Conservation (phyloP, 768 basidiomycete genomes). For the Suillus cothurnatus region DNA sequence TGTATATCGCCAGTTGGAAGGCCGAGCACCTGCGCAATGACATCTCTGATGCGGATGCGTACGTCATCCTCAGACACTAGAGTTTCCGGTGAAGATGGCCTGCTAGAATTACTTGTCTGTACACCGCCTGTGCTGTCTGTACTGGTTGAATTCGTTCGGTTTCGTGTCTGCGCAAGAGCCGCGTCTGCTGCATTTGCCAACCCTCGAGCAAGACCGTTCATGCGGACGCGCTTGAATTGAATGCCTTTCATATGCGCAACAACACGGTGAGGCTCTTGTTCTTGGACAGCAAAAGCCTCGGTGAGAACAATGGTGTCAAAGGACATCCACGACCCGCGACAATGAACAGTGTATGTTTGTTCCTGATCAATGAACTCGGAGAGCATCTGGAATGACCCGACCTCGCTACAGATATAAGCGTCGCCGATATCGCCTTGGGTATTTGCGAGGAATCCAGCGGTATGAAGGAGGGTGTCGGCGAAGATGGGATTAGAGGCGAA, state of each 20-base stretch:
- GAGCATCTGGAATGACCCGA: conserved; percentile 51
- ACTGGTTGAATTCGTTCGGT: conserved; percentile 31
- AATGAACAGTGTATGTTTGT: conserved; percentile 52
- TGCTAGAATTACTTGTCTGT: conserved; percentile 18
- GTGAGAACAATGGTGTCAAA: conserved; percentile 49
- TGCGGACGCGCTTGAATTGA: conserved; percentile 57
- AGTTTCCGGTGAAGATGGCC: conserved; percentile 40
- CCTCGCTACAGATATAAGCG: conserved; percentile 63
- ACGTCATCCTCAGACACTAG: conserved; percentile 36
- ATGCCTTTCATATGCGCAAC: conserved; percentile 61
- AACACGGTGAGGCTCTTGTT: conserved; percentile 38
- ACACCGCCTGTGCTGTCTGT: conserved; percentile 19
- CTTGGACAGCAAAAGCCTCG: conserved; percentile 53
- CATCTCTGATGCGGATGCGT: conserved; percentile 33
- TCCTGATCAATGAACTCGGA: conserved; percentile 43
- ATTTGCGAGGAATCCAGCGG: conserved; percentile 72
- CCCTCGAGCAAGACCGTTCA: conserved; percentile 49
- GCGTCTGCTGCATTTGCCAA: conserved; percentile 39
- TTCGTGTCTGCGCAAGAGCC: conserved; percentile 11
- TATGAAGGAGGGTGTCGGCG: conserved; percentile 67
- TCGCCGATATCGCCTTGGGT: conserved; percentile 50
- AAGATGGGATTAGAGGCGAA: conserved; percentile 58
- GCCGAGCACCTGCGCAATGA: conserved; percentile 49
- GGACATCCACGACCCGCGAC: conserved; percentile 45
- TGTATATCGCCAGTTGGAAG: conserved; percentile 31